Evolutionary conservation across 805 yeast species (phyloP).

Genomic region (Lipomyces yamanashiensis): DNA sequence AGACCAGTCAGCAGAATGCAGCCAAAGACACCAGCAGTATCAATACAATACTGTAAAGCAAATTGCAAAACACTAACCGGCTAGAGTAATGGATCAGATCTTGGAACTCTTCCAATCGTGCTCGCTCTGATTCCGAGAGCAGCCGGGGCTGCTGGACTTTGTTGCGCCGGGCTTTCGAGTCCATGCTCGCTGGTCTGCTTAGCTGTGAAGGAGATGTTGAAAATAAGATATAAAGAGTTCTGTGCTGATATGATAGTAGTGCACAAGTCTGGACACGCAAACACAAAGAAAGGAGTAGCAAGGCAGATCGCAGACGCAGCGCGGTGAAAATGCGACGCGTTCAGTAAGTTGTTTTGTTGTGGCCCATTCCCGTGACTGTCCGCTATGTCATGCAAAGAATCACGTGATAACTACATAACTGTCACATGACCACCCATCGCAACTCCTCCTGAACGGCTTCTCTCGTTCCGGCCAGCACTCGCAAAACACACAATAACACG

Average conservation of each 20-base stretch:
- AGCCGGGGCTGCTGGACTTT: conserved; percentile 54
- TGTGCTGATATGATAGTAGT: not conserved
- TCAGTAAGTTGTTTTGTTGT: not conserved
- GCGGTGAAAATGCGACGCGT: not conserved
- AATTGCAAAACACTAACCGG: conserved; percentile 46
- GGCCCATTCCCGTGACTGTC: not conserved
- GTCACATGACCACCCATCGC: no score
- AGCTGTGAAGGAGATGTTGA: no score
- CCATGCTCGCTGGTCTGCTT: conserved; percentile 14
- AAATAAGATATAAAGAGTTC: not conserved
- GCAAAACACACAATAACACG: not conserved
- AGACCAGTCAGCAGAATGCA: not conserved
- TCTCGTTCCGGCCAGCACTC: not conserved
- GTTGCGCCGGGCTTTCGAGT: conserved; percentile 23
- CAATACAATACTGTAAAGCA: not conserved
- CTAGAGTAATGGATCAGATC: conserved; percentile 95
- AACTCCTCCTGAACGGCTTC: not conserved
- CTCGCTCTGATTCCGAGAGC: conserved; percentile 80
- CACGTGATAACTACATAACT: not conserved
- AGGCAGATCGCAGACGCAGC: not conserved
- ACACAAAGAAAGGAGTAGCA: no score
- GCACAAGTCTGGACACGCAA: no score
- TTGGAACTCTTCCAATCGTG: conserved; percentile 85
- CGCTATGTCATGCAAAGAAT: not conserved
- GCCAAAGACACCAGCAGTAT: not conserved